Evolutionary conservation across 1,139 yeast genomes (phyloP).

Genomic region (Diutina scorzettiae): DNA sequence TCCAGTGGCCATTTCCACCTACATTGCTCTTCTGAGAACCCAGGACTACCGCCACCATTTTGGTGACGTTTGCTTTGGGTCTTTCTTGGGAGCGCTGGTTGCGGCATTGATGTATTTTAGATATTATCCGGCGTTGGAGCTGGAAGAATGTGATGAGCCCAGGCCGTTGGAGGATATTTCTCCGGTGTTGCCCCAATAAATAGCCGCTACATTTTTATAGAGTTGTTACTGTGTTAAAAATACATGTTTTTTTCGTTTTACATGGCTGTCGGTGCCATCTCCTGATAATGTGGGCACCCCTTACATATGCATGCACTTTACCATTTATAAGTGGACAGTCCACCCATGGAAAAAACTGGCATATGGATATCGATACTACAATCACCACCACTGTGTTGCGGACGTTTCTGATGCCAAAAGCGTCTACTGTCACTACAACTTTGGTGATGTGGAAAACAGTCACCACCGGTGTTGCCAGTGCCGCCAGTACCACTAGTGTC

Average conservation of each 20-base stretch:
- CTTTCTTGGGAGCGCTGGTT: conserved; percentile 12
- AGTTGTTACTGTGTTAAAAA: too few species aligned
- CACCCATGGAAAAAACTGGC: not conserved
- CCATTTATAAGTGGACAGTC: not conserved
- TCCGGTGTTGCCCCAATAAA: conserved; percentile 3
- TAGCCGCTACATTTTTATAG: not conserved
- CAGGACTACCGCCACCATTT: conserved; percentile 16
- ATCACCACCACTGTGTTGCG: not conserved
- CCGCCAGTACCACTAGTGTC: not conserved
- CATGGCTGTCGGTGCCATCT: not conserved
- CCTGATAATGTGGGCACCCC: not conserved
- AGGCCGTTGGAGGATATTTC: conserved; percentile 1
- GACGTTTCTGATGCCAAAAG: not conserved
- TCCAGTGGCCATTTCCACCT: conserved; percentile 22
- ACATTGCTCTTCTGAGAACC: conserved; percentile 46
- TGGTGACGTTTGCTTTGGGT: conserved; percentile 10
- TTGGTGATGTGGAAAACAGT: not conserved
- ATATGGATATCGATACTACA: not conserved
- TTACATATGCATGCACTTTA: not conserved
- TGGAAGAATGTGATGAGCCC: conserved; percentile 3
- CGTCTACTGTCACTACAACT: not conserved
- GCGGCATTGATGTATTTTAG: conserved; percentile 10
- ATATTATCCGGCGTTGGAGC: not conserved
- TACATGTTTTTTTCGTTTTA: too few species aligned
- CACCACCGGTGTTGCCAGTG: not conserved